A percentile compares a stretch with the other conserved stretches of the same genome.
Conservation (phyloP, 1,284 basidiomycete genomes). For the Sutorius eximius region DNA sequence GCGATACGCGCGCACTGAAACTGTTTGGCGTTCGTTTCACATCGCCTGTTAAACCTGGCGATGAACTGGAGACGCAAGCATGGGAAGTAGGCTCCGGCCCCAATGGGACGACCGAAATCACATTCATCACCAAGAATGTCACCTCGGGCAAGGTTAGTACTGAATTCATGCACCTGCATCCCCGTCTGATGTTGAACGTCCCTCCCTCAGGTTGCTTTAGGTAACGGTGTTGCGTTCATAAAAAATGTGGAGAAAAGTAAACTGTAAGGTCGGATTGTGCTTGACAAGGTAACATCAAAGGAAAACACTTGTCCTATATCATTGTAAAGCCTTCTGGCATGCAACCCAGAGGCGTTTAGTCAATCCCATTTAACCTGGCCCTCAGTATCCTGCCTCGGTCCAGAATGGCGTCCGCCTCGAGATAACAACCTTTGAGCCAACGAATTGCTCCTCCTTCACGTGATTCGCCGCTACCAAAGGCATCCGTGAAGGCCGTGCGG, state of each 20-base stretch:
- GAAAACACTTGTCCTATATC: not conserved
- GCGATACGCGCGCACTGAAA: conserved; percentile 59
- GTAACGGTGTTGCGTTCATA: conserved; percentile 60
- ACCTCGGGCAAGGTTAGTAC: conserved; percentile 62
- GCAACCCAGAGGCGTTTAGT: not conserved
- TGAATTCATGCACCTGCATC: not conserved
- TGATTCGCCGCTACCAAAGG: conserved; percentile 9
- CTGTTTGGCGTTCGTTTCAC: conserved; percentile 76
- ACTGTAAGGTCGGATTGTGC: conserved; percentile 37
- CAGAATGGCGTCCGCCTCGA: conserved; percentile 67
- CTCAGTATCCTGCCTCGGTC: conserved; percentile 47
- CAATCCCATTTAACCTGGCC: conserved; percentile 14
- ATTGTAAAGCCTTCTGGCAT: not conserved
- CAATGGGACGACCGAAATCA: conserved; percentile 65
- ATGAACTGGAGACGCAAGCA: conserved; percentile 71
- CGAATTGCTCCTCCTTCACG: conserved; percentile 47
- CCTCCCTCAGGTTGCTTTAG: conserved; percentile 45
- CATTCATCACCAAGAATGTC: conserved; percentile 71
- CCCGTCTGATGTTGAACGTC: not conserved
- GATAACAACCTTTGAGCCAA: conserved; percentile 76
- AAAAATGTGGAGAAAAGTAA: conserved; percentile 54
- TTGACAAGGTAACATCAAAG: not conserved
- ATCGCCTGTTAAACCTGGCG: conserved; percentile 77
- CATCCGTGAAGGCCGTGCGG: conserved; percentile 74
- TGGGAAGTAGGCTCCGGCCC: conserved; percentile 75